Percentiles rank a stretch among this genome's conserved stretches.
These are phyloP conservation scores for Diplodia mutila DNA, from an alignment of 2,329 filamentous ascomycete genomes.

Conservation along the genomic window DNA sequence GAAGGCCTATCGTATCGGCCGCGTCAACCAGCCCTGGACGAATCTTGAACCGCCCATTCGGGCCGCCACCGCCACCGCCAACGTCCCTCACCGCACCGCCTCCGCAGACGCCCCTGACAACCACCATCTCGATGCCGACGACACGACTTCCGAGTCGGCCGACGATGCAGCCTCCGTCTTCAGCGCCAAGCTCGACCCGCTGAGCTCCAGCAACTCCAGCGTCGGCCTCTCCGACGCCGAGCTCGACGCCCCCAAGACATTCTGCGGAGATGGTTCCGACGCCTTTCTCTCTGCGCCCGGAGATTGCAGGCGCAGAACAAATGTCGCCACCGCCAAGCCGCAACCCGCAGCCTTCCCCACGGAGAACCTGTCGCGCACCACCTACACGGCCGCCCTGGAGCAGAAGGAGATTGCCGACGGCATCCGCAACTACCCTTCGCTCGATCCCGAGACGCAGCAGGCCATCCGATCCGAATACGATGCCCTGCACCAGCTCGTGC, in stretches of 20 bases:
- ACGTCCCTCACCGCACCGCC: conserved; percentile 45
- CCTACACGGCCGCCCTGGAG: conserved; percentile 41
- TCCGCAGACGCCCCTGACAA: background rate
- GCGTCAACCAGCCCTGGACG: conserved; percentile 58
- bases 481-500: conserved; percentile 58
- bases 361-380: conserved; percentile 34
- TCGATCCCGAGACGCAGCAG: conserved; percentile 59
- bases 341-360: conserved; percentile 27
- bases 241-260: background rate
- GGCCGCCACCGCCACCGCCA: conserved; percentile 30
- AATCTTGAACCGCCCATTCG: conserved; percentile 65
- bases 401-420: conserved; percentile 45
- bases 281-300: background rate
- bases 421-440: conserved; percentile 51
- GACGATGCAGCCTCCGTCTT: conserved; percentile 1
- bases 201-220: conserved; percentile 21
- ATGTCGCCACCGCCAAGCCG: background rate
- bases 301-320: background rate
- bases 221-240: conserved; percentile 1
- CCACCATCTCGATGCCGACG: background rate
- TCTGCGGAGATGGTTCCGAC: no score
- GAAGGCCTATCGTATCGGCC: conserved; percentile 64
- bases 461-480: conserved; percentile 62
- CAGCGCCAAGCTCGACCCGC: conserved; percentile 5
- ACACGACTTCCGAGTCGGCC: background rate